Evolutionary conservation across 192 early-diverging fungal species (phyloP).

Genomic region (Backusella circina): DNA sequence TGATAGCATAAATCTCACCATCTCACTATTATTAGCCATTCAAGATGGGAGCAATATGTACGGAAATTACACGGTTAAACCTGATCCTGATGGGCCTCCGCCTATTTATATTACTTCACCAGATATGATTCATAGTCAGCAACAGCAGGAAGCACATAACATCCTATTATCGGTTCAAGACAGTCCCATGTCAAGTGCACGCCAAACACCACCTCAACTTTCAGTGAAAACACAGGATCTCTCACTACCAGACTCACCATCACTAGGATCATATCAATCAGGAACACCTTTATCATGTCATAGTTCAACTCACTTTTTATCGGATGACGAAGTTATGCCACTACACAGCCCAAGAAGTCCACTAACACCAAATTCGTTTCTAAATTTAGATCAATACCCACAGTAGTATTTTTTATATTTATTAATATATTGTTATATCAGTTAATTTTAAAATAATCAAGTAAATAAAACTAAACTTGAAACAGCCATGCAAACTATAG

Average conservation of each 20-base stretch:
- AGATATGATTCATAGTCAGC: constrained; percentile 21
- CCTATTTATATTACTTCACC: constrained; percentile 56
- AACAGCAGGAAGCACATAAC: constrained; percentile 31
- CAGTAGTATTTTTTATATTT: neutral
- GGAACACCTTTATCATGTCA: constrained; percentile 40
- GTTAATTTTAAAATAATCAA: neutral
- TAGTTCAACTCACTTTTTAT: neutral
- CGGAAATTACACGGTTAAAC: neutral
- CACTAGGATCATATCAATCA: constrained; percentile 42
- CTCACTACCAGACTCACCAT: neutral
- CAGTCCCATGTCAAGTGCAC: neutral
- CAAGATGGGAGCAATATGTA: neutral
- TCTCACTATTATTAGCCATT: neutral
- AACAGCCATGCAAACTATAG: too few species aligned
- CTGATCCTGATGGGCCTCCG: constrained; percentile 27
- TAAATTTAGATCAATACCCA: neutral
- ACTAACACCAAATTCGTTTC: constrained; percentile 1
- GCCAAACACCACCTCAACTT: neutral
- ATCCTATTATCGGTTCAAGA: constrained; percentile 6
- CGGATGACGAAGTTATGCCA: neutral
- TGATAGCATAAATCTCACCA: neutral
- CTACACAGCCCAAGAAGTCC: constrained; percentile 9
- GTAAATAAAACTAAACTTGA: neutral
- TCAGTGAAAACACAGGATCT: constrained; percentile 30
- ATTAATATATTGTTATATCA: neutral